These are phyloP conservation scores for Lolium perenne DNA, from an alignment of 176 grass and related monocot genomes.

Conservation along the genomic window DNA sequence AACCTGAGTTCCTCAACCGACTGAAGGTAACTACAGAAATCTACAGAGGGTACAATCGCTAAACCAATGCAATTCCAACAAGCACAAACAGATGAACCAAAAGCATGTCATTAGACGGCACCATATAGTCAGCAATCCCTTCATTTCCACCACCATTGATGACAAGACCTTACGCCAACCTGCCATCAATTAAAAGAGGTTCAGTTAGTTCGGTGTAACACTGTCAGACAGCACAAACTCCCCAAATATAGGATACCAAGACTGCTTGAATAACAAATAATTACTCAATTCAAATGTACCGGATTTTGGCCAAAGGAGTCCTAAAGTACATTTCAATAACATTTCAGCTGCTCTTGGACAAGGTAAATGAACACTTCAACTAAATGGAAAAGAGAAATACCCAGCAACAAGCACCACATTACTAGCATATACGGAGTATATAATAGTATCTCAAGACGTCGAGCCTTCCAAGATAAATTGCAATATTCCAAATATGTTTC, in stretches of 20 bases:
- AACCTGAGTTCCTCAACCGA: background rate
- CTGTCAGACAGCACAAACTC: background rate
- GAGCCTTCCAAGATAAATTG: constrained; percentile 14
- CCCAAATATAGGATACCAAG: background rate
- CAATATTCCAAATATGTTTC: constrained; percentile 5
- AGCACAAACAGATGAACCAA: background rate
- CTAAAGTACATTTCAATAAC: background rate
- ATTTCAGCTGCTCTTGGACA: constrained; percentile 2
- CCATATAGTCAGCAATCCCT: constrained; percentile 6
- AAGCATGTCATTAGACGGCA: background rate
- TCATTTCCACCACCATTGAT: constrained; percentile 26
- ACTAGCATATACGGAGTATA: background rate
- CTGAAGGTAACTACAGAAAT: background rate
- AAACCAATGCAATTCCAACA: background rate
- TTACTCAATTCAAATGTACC: background rate
- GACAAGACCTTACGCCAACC: background rate
- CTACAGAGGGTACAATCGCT: background rate
- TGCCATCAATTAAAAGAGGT: background rate
- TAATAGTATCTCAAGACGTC: background rate
- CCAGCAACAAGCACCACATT: background rate
- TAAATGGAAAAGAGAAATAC: background rate
- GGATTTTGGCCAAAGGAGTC: background rate
- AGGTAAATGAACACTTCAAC: background rate
- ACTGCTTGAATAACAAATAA: constrained; percentile 30
- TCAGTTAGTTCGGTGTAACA: background rate